phyloP scores from a whole-genome alignment of 2,329 filamentous ascomycete genomes.

The Clonostachys rhizophaga region DNA sequence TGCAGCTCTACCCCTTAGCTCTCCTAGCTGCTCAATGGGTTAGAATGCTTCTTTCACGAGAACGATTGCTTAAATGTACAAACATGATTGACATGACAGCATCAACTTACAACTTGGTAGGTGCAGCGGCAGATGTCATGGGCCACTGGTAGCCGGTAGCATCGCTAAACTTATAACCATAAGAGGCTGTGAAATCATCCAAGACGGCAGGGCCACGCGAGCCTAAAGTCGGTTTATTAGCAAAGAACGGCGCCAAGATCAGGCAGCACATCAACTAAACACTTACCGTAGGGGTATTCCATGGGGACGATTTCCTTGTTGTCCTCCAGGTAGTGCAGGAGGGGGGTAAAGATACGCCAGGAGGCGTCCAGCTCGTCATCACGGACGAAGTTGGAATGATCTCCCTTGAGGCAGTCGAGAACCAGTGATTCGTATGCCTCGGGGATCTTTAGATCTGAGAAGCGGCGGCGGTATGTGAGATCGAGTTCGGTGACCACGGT shows the following conservation, averaged over 20 bases:
- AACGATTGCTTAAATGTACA: too few relatives aligned
- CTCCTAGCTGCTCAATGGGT: too few relatives aligned
- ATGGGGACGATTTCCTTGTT: slow-evolving; percentile 99
- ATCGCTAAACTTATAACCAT: slow-evolving; percentile 98
- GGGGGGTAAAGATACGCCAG: slow-evolving; percentile 97
- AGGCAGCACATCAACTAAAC: background rate
- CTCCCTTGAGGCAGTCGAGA: slow-evolving; percentile 94
- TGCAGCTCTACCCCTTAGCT: too few relatives aligned
- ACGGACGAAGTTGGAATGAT: slow-evolving; percentile 98
- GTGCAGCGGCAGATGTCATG: slow-evolving; percentile 61
- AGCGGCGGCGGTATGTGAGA: slow-evolving; percentile 93
- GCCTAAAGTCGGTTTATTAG: slow-evolving; percentile 48
- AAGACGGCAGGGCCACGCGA: slow-evolving; percentile 94
- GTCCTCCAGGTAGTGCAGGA: slow-evolving; percentile 96
- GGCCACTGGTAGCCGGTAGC: slow-evolving; percentile 96
- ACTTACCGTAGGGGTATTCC: slow-evolving; percentile 97
- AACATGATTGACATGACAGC: background rate
- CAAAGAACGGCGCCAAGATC: background rate
- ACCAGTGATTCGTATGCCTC: slow-evolving; percentile 99
- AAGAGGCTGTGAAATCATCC: slow-evolving; percentile 96
- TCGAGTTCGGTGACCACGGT: slow-evolving; percentile 98
- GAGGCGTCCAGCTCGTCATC: slow-evolving; percentile 95
- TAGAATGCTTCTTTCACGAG: too few relatives aligned
- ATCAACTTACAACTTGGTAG: slow-evolving; percentile 73
- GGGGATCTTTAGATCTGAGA: slow-evolving; percentile 98